Percentiles rank a stretch among this genome's conserved stretches.
phyloP scores from a whole-genome alignment of 805 yeast species.

The Schwanniomyces pseudopolymorphus region DNA sequence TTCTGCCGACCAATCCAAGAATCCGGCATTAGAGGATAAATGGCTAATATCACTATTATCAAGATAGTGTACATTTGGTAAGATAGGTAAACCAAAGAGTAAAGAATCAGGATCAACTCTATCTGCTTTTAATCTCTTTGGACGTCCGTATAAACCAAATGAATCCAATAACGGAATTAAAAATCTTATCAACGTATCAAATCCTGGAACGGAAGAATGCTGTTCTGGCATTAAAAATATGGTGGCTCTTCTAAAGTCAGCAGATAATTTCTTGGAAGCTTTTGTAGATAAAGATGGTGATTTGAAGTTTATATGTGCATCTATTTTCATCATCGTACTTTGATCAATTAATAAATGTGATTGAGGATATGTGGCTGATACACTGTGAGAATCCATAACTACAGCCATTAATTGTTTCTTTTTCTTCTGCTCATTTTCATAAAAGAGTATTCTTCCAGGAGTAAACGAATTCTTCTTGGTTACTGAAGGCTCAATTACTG shows the following conservation, averaged over 20 bases:
- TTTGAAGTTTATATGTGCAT: constrained; percentile 69
- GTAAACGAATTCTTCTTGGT: constrained; percentile 46
- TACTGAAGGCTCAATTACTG: constrained; percentile 76
- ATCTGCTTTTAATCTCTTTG: constrained; percentile 42
- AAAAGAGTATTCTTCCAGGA: constrained; percentile 75
- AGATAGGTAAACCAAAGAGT: constrained; percentile 45
- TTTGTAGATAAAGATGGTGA: constrained; percentile 39
- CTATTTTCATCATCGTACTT: constrained; percentile 85
- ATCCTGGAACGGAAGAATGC: constrained; percentile 48
- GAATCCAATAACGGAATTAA: constrained; percentile 41
- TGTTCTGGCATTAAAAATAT: constrained; percentile 46
- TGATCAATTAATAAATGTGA: constrained; percentile 77
- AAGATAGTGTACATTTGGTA: constrained; percentile 45
- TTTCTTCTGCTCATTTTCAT: constrained; percentile 74
- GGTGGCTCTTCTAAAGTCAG: constrained; percentile 41
- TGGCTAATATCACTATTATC: constrained; percentile 29
- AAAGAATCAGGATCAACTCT: constrained; percentile 40
- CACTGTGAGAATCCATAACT: constrained; percentile 64
- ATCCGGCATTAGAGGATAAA: constrained; percentile 21
- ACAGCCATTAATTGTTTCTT: constrained; percentile 78
- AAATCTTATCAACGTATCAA: constrained; percentile 47
- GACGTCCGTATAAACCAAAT: constrained; percentile 48
- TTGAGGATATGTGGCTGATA: constrained; percentile 92
- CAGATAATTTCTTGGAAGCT: constrained; percentile 26
- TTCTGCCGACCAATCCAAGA: constrained; percentile 36